These are phyloP conservation scores for Pholiota conissans DNA, from an alignment of 768 basidiomycete genomes.

Conservation along the genomic window DNA sequence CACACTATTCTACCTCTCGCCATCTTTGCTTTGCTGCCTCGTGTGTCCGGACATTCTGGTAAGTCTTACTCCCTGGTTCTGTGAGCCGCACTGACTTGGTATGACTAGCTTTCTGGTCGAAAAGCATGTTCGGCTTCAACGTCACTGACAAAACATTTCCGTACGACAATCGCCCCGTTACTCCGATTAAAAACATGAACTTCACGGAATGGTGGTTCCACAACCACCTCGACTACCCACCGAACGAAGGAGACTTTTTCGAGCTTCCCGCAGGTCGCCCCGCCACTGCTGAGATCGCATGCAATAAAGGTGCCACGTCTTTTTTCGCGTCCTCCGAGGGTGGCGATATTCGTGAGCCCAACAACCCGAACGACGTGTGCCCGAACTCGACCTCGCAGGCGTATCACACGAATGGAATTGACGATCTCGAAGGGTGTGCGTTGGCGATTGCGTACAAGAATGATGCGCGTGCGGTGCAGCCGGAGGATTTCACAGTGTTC, in stretches of 20 bases:
- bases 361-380: slow-evolving; percentile 52
- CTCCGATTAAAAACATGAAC: slow-evolving; percentile 42
- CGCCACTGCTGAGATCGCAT: slow-evolving; percentile 53
- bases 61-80: background rate
- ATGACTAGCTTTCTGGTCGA: slow-evolving; percentile 48
- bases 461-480: slow-evolving; percentile 54
- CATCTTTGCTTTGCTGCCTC: slow-evolving; percentile 15
- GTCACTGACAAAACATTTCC: slow-evolving; percentile 52
- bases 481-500: slow-evolving; percentile 72
- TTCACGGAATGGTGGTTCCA: slow-evolving; percentile 69
- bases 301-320: slow-evolving; percentile 63
- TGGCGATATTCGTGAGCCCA: slow-evolving; percentile 48
- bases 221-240: slow-evolving; percentile 56
- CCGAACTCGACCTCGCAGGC: slow-evolving; percentile 41
- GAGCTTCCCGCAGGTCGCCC: slow-evolving; percentile 58
- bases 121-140: slow-evolving; percentile 70
- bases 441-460: slow-evolving; percentile 79
- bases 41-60: slow-evolving; percentile 32
- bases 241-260: slow-evolving; percentile 56
- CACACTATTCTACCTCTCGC: slow-evolving; percentile 17
- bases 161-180: slow-evolving; percentile 67
- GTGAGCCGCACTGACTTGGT: background rate
- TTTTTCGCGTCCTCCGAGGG: slow-evolving; percentile 53
- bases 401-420: slow-evolving; percentile 56
- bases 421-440: slow-evolving; percentile 62